Percentiles rank a stretch among this genome's conserved stretches.
Conservation (phyloP, 2,329 filamentous ascomycete genomes). For the Hymenoscyphus fraxineus region DNA sequence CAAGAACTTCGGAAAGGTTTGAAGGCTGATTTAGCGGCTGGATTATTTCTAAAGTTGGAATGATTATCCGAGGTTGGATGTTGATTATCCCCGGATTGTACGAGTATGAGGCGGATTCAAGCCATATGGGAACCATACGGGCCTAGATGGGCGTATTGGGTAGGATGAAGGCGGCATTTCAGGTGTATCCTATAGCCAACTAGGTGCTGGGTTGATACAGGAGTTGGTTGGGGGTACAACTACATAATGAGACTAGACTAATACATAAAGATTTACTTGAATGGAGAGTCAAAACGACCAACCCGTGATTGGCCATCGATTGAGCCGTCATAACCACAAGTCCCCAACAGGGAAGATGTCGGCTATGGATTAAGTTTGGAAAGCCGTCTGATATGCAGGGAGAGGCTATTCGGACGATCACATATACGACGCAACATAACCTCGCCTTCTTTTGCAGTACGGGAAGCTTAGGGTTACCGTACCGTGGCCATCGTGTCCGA, state of each 20-base stretch:
- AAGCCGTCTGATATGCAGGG: neutral
- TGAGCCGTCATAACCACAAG: neutral
- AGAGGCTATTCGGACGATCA: neutral
- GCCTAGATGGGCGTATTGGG: constrained; percentile 19
- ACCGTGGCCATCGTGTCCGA: too few relatives aligned
- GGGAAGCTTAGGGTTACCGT: too few relatives aligned
- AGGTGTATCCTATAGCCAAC: constrained; percentile 15
- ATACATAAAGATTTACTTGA: constrained; percentile 9
- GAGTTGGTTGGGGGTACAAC: constrained; percentile 8
- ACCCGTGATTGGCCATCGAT: neutral
- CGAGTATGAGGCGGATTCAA: constrained; percentile 2
- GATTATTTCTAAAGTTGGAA: neutral
- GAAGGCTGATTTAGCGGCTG: neutral
- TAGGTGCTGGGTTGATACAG: constrained; percentile 3
- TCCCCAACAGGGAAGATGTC: neutral
- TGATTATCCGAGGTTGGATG: neutral
- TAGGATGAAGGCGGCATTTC: constrained; percentile 15
- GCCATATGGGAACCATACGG: constrained; percentile 1
- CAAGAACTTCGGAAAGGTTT: constrained; percentile 25
- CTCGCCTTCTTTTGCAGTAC: neutral
- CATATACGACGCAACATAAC: neutral
- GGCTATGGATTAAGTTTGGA: neutral
- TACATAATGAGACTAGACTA: constrained; percentile 19
- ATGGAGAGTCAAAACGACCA: neutral
- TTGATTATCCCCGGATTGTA: constrained; percentile 3